Conservation (phyloP, 2,329 filamentous ascomycete species). For the Pyricularia sp. region DNA sequence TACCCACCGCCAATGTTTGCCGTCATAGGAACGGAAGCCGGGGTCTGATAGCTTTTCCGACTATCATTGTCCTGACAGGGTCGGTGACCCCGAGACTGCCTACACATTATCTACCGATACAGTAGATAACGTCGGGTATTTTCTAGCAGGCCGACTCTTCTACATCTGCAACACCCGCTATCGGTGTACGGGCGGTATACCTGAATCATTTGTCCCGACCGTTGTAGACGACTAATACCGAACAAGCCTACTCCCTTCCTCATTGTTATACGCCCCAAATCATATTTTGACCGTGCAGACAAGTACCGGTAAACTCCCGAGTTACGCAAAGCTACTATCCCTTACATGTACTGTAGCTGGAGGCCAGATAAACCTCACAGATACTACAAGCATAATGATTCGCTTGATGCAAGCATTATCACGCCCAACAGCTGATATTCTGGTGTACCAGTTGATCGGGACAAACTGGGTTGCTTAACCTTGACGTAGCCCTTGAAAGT, state of each 20-base stretch:
- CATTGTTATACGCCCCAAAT: background rate
- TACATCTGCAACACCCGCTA: no score
- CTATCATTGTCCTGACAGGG: background rate
- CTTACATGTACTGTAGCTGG: background rate
- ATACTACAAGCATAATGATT: background rate
- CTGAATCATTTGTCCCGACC: no score
- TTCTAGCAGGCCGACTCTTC: no score
- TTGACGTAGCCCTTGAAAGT: background rate
- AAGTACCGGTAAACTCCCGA: background rate
- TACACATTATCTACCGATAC: background rate
- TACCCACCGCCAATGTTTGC: background rate
- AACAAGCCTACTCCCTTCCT: background rate
- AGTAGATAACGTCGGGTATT: background rate
- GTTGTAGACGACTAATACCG: background rate
- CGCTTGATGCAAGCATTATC: background rate
- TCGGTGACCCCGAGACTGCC: background rate
- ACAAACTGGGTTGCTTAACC: background rate
- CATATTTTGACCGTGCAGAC: background rate
- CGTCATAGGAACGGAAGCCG: background rate
- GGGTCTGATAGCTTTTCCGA: background rate
- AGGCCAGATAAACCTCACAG: background rate
- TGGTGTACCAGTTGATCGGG: background rate
- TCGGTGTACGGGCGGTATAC: no score
- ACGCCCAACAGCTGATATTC: background rate
- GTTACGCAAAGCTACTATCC: background rate